Percentiles rank a stretch among this genome's conserved stretches.
phyloP scores from a whole-genome alignment of 345 rosid species.

The Aquilaria sinensis region DNA sequence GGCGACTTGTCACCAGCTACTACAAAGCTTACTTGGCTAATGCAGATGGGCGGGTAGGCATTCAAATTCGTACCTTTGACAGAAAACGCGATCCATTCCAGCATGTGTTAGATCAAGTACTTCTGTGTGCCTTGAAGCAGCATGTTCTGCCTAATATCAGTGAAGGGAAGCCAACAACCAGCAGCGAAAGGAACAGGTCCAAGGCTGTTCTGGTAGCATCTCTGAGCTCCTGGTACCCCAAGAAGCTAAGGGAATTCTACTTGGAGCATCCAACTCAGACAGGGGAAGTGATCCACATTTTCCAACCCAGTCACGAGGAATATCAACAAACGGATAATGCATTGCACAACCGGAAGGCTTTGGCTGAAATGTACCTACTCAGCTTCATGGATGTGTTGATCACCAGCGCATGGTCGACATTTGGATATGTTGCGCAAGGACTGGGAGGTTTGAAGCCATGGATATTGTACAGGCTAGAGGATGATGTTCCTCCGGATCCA shows the following conservation, averaged over 20 bases:
- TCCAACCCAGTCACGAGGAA: slow-evolving; percentile 68
- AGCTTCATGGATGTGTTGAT: slow-evolving; percentile 50
- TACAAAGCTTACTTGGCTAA: slow-evolving; percentile 46
- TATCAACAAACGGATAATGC: slow-evolving; percentile 46
- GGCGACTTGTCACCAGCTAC: slow-evolving; percentile 63
- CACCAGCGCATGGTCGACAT: slow-evolving; percentile 74
- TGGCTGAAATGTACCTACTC: slow-evolving; percentile 63
- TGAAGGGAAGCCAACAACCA: slow-evolving; percentile 13
- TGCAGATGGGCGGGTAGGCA: slow-evolving; percentile 53
- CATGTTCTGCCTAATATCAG: slow-evolving; percentile 46
- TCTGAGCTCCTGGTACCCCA: slow-evolving; percentile 41
- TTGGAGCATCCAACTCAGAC: slow-evolving; percentile 52
- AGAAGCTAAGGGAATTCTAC: slow-evolving; percentile 46
- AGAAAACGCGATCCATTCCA: slow-evolving; percentile 40
- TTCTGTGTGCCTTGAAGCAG: slow-evolving; percentile 42
- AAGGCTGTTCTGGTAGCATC: slow-evolving; percentile 60
- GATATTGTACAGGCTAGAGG: slow-evolving; percentile 54
- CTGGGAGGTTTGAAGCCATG: slow-evolving; percentile 67
- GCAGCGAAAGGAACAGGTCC: slow-evolving; percentile 16
- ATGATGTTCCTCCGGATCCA: slow-evolving; percentile 53
- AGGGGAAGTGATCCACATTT: slow-evolving; percentile 44
- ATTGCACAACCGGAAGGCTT: slow-evolving; percentile 53
- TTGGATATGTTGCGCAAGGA: slow-evolving; percentile 75
- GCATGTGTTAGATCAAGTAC: slow-evolving; percentile 58
- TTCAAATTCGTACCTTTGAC: slow-evolving; percentile 58